Evolutionary conservation across 192 early-diverging fungal species (phyloP).

Genomic region (Entomortierella chlamydospora): DNA sequence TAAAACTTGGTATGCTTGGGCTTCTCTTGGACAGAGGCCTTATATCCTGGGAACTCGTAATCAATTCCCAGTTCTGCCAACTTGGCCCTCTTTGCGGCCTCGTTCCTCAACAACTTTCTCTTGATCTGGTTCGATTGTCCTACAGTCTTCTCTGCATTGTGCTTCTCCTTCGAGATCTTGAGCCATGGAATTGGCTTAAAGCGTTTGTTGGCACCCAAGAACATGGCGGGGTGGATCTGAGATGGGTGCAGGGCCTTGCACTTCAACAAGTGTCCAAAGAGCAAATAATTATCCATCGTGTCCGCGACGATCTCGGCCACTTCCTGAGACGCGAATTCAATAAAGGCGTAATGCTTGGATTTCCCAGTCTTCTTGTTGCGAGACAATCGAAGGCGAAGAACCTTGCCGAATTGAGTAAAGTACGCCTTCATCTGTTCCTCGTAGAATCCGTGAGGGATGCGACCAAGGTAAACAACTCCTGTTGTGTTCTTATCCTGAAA

Average conservation of each 20-base stretch:
- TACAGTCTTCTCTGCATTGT: constrained; percentile 72
- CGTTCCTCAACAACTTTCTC: constrained; percentile 63
- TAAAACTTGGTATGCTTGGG: constrained; percentile 55
- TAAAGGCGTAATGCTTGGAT: constrained; percentile 95
- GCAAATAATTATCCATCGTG: constrained; percentile 96
- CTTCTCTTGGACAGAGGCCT: constrained; percentile 41
- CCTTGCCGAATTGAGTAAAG: constrained; percentile 94
- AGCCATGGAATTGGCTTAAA: constrained; percentile 72
- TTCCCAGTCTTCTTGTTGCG: constrained; percentile 93
- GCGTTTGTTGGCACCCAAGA: constrained; percentile 75
- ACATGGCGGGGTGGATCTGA: constrained; percentile 80
- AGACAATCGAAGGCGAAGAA: constrained; percentile 81
- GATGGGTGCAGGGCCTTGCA: constrained; percentile 68
- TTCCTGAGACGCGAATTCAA: constrained; percentile 85
- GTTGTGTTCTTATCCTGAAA: constrained; percentile 50
- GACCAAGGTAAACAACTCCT: constrained; percentile 90
- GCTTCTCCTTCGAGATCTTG: constrained; percentile 67
- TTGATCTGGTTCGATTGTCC: constrained; percentile 60
- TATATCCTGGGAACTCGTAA: constrained; percentile 89
- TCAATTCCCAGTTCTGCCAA: constrained; percentile 82
- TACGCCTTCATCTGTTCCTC: constrained; percentile 92
- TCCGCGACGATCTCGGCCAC: constrained; percentile 93
- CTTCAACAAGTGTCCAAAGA: constrained; percentile 83
- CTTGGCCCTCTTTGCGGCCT: constrained; percentile 70
- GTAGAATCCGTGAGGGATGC: constrained; percentile 96